phyloP scores from a whole-genome alignment of 768 basidiomycete species.

The Leccinum imitatum region DNA sequence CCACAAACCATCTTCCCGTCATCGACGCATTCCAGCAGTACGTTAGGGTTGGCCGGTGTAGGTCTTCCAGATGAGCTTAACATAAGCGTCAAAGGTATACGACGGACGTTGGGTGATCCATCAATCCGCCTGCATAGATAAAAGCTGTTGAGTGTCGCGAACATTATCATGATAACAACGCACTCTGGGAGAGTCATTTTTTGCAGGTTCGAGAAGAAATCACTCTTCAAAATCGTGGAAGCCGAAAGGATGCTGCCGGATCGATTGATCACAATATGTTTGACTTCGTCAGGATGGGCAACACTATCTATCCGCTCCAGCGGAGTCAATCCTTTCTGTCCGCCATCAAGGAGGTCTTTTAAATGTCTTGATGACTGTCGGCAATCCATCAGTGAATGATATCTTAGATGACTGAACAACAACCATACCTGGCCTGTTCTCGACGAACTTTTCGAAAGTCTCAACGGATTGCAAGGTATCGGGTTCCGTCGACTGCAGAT shows the following conservation, averaged over 20 bases:
- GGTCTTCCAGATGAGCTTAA: slow-evolving; percentile 27
- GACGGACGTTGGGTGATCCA: slow-evolving; percentile 91
- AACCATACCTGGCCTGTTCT: slow-evolving; percentile 72
- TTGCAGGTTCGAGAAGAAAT: slow-evolving; percentile 91
- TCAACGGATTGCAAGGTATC: slow-evolving; percentile 77
- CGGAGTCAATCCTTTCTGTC: slow-evolving; percentile 76
- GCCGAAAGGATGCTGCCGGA: slow-evolving; percentile 86
- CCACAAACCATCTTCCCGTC: slow-evolving; percentile 72
- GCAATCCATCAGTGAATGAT: neutral
- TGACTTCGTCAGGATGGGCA: slow-evolving; percentile 89
- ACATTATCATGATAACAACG: slow-evolving; percentile 22
- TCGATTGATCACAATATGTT: slow-evolving; percentile 79
- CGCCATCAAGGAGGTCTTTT: slow-evolving; percentile 84
- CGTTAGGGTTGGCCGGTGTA: slow-evolving; percentile 31
- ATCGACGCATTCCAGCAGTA: slow-evolving; percentile 35
- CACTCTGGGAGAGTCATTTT: slow-evolving; percentile 96
- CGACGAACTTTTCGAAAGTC: slow-evolving; percentile 79
- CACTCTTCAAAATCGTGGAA: slow-evolving; percentile 92
- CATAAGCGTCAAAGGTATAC: slow-evolving; percentile 62
- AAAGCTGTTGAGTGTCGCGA: slow-evolving; percentile 3
- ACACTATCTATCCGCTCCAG: slow-evolving; percentile 74
- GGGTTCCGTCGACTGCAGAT: slow-evolving; percentile 76
- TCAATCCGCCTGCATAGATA: slow-evolving; percentile 67
- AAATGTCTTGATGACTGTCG: slow-evolving; percentile 88
- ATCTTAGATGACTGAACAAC: neutral